These are phyloP conservation scores for Ambrosia hybrid DNA, from an alignment of 140 eudicot species.

Conservation along the genomic window DNA sequence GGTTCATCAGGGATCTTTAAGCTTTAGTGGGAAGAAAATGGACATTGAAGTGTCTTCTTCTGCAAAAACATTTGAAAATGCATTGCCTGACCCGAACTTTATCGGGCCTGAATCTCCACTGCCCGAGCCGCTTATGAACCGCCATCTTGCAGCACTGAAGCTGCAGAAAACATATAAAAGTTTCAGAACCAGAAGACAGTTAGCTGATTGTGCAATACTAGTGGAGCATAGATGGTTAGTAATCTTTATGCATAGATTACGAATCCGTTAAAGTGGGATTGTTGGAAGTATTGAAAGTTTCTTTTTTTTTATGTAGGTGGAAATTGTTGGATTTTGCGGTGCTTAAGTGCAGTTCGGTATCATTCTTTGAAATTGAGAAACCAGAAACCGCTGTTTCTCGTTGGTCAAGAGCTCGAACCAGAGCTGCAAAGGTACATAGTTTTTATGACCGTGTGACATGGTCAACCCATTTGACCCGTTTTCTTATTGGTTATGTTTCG, in stretches of 20 bases:
- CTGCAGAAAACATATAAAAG: slow-evolving; percentile 72
- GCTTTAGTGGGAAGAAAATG: slow-evolving; percentile 48
- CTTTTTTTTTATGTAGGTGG: slow-evolving; percentile 47
- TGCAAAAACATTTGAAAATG: slow-evolving; percentile 14
- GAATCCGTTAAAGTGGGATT: neutral
- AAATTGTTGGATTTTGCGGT: slow-evolving; percentile 59
- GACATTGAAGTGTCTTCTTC: slow-evolving; percentile 43
- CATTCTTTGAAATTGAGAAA: slow-evolving; percentile 52
- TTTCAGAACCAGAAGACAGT: slow-evolving; percentile 64
- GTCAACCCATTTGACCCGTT: slow-evolving; percentile 12
- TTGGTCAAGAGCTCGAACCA: slow-evolving; percentile 61
- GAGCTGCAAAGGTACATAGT: slow-evolving; percentile 60
- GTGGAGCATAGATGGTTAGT: slow-evolving; percentile 72
- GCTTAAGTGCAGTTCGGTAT: slow-evolving; percentile 51
- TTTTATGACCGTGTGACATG: slow-evolving; percentile 1
- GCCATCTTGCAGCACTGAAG: slow-evolving; percentile 56
- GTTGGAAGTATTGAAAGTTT: neutral
- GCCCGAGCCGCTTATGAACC: slow-evolving; percentile 29
- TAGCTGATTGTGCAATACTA: slow-evolving; percentile 73
- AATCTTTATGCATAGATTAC: slow-evolving; percentile 11
- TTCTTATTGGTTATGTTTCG: neutral
- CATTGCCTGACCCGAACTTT: slow-evolving; percentile 13
- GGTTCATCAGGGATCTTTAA: slow-evolving; percentile 47
- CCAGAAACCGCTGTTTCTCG: slow-evolving; percentile 56
- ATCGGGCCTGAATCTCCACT: slow-evolving; percentile 35